Evolutionary conservation across 2,329 filamentous ascomycete genomes (phyloP).

Genomic region (Ophiobolus disseminans): DNA sequence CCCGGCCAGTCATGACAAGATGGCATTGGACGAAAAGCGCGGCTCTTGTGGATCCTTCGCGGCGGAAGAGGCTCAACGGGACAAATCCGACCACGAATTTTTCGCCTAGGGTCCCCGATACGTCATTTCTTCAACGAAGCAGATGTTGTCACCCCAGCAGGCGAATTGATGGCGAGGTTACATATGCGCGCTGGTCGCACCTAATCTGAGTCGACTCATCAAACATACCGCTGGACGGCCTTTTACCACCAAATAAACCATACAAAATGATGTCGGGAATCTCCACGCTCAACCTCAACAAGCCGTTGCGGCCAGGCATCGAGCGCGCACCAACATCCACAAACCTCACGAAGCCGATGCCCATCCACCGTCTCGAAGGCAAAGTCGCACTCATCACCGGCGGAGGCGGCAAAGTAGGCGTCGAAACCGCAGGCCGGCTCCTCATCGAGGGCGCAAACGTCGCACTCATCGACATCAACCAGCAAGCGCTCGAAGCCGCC

Average conservation of each 20-base stretch:
- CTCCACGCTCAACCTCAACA: conserved; percentile 34
- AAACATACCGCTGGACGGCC: conserved; percentile 19
- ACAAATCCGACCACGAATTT: conserved; percentile 30
- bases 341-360: conserved; percentile 34
- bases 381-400: conserved; percentile 45
- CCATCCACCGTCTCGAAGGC: conserved; percentile 39
- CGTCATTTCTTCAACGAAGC: conserved; percentile 29
- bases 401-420: conserved; percentile 41
- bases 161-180: conserved; percentile 10
- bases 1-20: conserved; percentile 22
- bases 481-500: conserved; percentile 32
- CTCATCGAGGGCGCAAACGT: conserved; percentile 49
- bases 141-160: conserved; percentile 19
- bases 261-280: conserved; percentile 25
- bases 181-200: neutral
- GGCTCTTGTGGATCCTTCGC: conserved; percentile 28
- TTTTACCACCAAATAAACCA: neutral
- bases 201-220: neutral
- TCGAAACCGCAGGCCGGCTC: conserved; percentile 46
- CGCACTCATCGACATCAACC: conserved; percentile 45
- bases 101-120: conserved; percentile 38
- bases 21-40: conserved; percentile 29
- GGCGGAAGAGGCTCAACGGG: conserved; percentile 33
- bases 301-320: conserved; percentile 30
- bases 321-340: conserved; percentile 36